Evolutionary conservation across 108 stramenopile genomes (phyloP), one percentile per base, ranked within the genome.

Genomic region (Pseudonitzschia multistriata): DNA sequence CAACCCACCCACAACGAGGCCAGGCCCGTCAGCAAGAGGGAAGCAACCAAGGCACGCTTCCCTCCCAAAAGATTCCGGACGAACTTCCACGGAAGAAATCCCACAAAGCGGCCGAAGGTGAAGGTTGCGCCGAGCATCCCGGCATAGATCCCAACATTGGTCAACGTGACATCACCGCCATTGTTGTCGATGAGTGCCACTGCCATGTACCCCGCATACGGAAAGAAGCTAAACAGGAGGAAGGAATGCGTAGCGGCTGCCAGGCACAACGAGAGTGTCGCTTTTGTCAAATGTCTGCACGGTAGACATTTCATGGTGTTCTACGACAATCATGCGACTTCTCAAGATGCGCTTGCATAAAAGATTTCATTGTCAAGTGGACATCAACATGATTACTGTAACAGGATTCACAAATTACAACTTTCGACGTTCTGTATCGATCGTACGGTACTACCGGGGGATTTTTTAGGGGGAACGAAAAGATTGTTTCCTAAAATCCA

Each of bases 231-330:
- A 47, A 64, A 64, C 22, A 64, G 42, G 3, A 64, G 71, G 62
- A 77, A 83, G 17, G 76, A 30, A 39, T 79, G 68, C 25, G 76
- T 68, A 67, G 69, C 65, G 19, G 40, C 50, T 37, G 81, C 77
- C 40, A 64, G 63, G n/a, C 40, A 40, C 63, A 64, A 21, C 63
- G 63, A 64, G 8, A 52, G 50, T 25, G 25, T 8, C 2, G 50
- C 50, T 11, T 24, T 24, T 8, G 11, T 52, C 2, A 52, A 8
- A 7, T 3, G 22, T 24, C 8, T 52, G 42, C 42, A 45, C 2
- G 42, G 42, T 45, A 45, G 3, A 45, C 42, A 45, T 45, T 10
- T 45, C 42, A 45, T 45, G 42, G 11, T 45, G 42, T 45, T 13
- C 42, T 45, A 17, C 7, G 2, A 45, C 42, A 45, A 10, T 45